Base-by-base conservation (phyloP, 306 rosid species). In the Arachis hypogaea region DNA sequence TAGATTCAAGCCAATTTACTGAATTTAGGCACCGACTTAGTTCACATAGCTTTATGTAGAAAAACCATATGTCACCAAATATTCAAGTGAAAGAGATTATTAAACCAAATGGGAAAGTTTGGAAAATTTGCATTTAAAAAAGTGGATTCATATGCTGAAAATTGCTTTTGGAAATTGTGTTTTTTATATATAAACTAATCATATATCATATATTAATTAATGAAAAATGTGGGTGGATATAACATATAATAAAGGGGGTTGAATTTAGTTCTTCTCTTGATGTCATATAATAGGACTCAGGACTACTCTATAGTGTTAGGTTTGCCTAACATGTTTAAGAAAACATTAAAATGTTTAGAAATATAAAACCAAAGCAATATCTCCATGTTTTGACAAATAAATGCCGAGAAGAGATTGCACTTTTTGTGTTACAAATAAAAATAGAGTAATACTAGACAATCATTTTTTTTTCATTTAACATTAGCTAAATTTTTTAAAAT, bases 31-130 rank as follows among this genome's bases (percentile, higher is more conserved):
- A 52, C 58, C 8, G 38, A 57, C 40, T 57, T 7, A 12, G 28
- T 57, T 57, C 62, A 57, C 40, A 57, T 11, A 28, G 62, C 38
- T 57, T 57, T 57, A 57, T 28, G 38, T 57, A 57, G 40, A 7
- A 57, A 28, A 8, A 10, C 38, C 11, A 11, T 28, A 57, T 52
- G 58, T 52, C 29, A 3, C 58, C 58, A 22, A 22, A 36, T 7
- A 9, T 57, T 57, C 28, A 57, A 28, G 11, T 22, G 3, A 57
- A 9, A 56, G 3, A 2, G 3, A 10, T 46, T 7, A 46, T 8
- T 3, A 45, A 45, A 45, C 49, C 49, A 8, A 45, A 45, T 9
- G 49, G 49, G 11, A 45, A 65, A 11, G 45, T 6, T 65, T 2
- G 56, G 28, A 36, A 65, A 46, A 28, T 29, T 41, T 10, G 57